Base-by-base conservation (phyloP, 1,284 basidiomycete species). In the Ustilago sp. region DNA sequence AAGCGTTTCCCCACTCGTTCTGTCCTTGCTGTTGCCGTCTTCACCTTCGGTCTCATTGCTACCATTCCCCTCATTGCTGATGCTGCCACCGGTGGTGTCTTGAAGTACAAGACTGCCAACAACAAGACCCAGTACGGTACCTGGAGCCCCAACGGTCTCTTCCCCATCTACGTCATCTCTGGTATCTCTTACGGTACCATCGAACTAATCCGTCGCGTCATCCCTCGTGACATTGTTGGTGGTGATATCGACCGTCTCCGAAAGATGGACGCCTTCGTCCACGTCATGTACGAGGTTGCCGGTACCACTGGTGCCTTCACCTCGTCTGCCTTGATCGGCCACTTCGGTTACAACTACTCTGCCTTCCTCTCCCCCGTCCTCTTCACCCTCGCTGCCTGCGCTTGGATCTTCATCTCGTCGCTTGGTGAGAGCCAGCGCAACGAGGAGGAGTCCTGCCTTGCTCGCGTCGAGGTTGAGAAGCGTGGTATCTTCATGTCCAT, bases 231-330 rank as follows among this genome's bases (percentile, higher is more conserved):
- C 73, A 83, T 86, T 62, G 84, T 84, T 17, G 84, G 84, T 38
- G 82, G 83, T 36, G 82, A 85, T 70, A 77, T 81, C 3, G 61
- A 74, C 41, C 63, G 83, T 59, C 81, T 87, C 7, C 74, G 85
- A 51, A 80, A 83, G 64, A 87, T 86, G 86, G 86, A 87, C 59
- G 86, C 86, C 17, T 81, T 83, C 43, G 85, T 86, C 11, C 86
- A 87, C 75, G 80, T 86, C 59, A 74, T 86, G 59, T 87, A 87
- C 79, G 86, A 87, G 77, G 76, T 87, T 28, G 86, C 86, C 19
- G 86, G 86, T 63, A 87, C 86, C n/a, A 68, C 80, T 4, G 86
- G 85, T 57, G 86, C 86, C 5, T 84, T 87, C 58, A 83, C 85
- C 34, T 87, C 86, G 15, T 79, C 84, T n/a, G 58, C 81, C 19